Evolutionary conservation across 2,329 filamentous ascomycete genomes (phyloP).

Genomic region (Penicillium sp.): DNA sequence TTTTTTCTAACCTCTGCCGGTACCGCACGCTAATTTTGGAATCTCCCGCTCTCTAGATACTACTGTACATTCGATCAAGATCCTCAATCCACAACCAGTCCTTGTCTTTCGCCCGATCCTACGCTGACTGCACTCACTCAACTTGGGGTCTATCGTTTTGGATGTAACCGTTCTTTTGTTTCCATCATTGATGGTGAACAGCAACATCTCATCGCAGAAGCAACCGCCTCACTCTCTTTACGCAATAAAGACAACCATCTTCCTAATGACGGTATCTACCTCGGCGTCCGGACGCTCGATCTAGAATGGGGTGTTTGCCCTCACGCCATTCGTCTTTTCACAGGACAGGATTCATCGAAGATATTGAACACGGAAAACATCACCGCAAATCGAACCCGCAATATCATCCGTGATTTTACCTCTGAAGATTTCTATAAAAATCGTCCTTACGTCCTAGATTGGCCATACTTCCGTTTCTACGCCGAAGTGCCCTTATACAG

Average conservation of each 20-base stretch:
- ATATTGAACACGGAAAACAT: conserved; percentile 26
- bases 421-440: conserved; percentile 40
- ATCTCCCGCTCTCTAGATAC: too few relatives aligned
- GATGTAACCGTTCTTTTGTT: conserved; percentile 51
- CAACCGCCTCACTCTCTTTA: conserved; percentile 50
- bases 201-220: conserved; percentile 59
- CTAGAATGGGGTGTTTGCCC: conserved; percentile 27
- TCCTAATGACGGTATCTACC: conserved; percentile 37
- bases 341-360: conserved; percentile 22
- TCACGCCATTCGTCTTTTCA: conserved; percentile 29
- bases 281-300: conserved; percentile 32
- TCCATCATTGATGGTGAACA: conserved; percentile 56
- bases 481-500: conserved; percentile 65
- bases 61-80: too few relatives aligned
- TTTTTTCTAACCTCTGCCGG: too few relatives aligned
- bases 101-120: conserved; percentile 32
- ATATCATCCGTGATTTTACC: conserved; percentile 44
- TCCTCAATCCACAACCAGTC: too few relatives aligned
- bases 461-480: conserved; percentile 53
- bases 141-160: conserved; percentile 51
- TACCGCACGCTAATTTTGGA: too few relatives aligned
- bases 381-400: conserved; percentile 34
- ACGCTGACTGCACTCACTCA: conserved; percentile 57
- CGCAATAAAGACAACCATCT: conserved; percentile 30
- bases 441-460: conserved; percentile 37